phyloP scores from a whole-genome alignment of 2,329 filamentous ascomycete genomes.

The Aspergillus brunneoviolaceus region DNA sequence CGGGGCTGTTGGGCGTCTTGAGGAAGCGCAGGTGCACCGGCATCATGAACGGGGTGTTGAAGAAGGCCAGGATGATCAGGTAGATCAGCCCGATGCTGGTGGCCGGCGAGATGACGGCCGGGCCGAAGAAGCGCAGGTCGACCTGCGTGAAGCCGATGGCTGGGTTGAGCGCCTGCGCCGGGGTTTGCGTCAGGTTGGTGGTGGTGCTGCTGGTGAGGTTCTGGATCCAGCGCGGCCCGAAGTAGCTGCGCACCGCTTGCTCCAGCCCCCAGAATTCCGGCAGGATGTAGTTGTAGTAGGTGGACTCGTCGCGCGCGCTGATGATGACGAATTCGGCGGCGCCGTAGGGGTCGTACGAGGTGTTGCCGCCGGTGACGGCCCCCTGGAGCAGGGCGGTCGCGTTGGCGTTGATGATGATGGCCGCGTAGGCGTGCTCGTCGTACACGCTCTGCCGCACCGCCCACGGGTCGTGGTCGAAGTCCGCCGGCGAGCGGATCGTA shows the following conservation, averaged over 20 bases:
- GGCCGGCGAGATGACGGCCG: conserved; percentile 55
- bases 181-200: conserved; percentile 47
- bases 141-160: conserved; percentile 56
- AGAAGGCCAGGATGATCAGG: conserved; percentile 66
- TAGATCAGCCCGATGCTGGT: conserved; percentile 66
- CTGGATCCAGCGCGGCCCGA: conserved; percentile 47
- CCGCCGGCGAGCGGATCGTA: conserved; percentile 46
- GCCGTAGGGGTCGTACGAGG: conserved; percentile 60
- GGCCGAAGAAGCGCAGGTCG: conserved; percentile 61
- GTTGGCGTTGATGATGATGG: conserved; percentile 63
- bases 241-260: conserved; percentile 47
- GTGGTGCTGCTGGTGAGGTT: conserved; percentile 31
- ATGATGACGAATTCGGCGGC: conserved; percentile 58
- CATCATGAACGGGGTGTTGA: conserved; percentile 64
- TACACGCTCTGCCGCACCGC: conserved; percentile 60
- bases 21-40: conserved; percentile 63
- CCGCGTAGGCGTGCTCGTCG: conserved; percentile 59
- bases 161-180: conserved; percentile 54
- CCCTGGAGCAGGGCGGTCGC: conserved; percentile 58
- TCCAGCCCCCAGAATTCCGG: conserved; percentile 53
- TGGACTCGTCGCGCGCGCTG: conserved; percentile 57
- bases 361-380: conserved; percentile 56
- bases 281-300: conserved; percentile 54
- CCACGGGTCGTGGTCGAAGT: conserved; percentile 58
- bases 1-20: conserved; percentile 51